Conservation (phyloP, 2,329 filamentous ascomycete genomes). For the Teratosphaeria gauchensis region DNA sequence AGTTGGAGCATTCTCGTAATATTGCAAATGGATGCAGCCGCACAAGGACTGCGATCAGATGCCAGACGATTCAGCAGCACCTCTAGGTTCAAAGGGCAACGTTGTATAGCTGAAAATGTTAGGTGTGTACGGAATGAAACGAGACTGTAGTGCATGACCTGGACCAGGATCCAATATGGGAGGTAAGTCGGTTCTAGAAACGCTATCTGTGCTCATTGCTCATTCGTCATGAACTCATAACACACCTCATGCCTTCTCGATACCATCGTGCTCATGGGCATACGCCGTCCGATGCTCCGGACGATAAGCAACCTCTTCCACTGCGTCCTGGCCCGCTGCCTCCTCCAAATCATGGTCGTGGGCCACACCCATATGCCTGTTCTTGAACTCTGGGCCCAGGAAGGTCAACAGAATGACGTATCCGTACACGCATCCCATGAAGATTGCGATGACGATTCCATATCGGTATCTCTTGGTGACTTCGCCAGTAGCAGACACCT, state of each 20-base stretch:
- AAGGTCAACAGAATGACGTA: conserved; percentile 55
- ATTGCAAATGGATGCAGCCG: no score
- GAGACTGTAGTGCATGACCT: neutral
- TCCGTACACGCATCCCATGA: conserved; percentile 73
- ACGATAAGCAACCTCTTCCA: conserved; percentile 29
- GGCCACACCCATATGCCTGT: conserved; percentile 15
- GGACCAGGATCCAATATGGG: neutral
- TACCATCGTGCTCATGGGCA: neutral
- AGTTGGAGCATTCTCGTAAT: no score
- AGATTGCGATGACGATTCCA: conserved; percentile 61
- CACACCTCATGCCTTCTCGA: neutral
- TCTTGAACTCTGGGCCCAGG: conserved; percentile 46
- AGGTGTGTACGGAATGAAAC: no score
- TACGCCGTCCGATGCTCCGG: neutral
- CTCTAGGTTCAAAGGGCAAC: no score
- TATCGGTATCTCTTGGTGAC: conserved; percentile 33
- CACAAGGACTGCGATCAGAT: no score
- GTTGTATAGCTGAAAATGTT: no score
- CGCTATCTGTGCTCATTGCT: neutral
- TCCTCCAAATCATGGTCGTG: conserved; percentile 22
- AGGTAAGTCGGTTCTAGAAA: neutral
- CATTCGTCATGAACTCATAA: neutral
- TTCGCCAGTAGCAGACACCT: conserved; percentile 30
- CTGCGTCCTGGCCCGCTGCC: conserved; percentile 15
- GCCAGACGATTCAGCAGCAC: no score